Evolutionary conservation across 371 early-diverging fungal species (phyloP), one percentile per base, ranked within the genome.

Genomic region (Mucor lusitanicus): DNA sequence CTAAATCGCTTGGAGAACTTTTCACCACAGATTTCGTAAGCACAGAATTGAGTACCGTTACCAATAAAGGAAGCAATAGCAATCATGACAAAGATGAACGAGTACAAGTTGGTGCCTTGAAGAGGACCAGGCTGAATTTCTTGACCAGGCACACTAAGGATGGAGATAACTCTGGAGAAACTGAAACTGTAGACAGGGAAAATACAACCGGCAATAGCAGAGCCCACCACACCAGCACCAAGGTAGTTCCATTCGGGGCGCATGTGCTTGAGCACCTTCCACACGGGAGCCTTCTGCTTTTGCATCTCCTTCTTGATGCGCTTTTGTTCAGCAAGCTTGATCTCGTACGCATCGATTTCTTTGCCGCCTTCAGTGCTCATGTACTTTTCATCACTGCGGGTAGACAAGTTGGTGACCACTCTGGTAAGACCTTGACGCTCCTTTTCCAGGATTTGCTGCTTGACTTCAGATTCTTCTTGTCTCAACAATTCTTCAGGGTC

Each of bases 31-130:
- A 81, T 61, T 62, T 82, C 82, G 62, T 82, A 82, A 7, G 71
- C 55, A 9, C 65, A 48, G 27, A 63, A 68, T 35, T 75, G 75
- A 11, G 69, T 55, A 7, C 76, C 67, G 25, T 80, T 69, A 2
- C 77, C 78, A 21, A 88, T 63, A 23, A 88, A 75, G 19, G 82
- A 77, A 60, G 76, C 63, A 25, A 83, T 73, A 25, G 81, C 89
- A 64, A 90, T 50, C 17, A 92, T 74, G 46, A 59, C 69, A 67
- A 96, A 95, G 66, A 92, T 81, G 19, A 94, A 82, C 0, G 92
- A 84, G 77, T 90, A 95, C 21, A 92, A 84, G 53, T 88, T 86
- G 61, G 87, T 82, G 37, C 87, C 84, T 61, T 75, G 63, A 12
- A 82, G 70, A 58, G 78, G 81, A 27, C 66, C 82, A 19, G 66